Percentiles rank a stretch among this genome's conserved stretches.
These are phyloP conservation scores for Stagonosporopsis chrysanthemi DNA, from an alignment of 2,329 filamentous ascomycete genomes.

Conservation along the genomic window DNA sequence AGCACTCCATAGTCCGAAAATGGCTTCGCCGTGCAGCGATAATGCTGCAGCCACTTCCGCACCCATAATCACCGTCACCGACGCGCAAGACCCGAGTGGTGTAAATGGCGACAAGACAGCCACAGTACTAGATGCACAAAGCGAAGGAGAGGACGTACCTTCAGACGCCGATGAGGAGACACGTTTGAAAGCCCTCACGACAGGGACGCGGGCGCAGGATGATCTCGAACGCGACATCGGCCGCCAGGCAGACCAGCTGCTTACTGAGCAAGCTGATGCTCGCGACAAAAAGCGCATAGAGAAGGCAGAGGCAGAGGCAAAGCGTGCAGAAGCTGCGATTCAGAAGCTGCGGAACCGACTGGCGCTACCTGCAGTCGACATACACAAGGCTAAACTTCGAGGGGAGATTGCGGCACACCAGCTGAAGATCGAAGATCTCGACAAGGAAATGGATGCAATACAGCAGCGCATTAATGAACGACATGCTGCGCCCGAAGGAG, in stretches of 20 bases:
- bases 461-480: slow-evolving; percentile 80
- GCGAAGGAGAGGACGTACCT: slow-evolving; percentile 29
- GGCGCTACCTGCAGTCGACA: slow-evolving; percentile 60
- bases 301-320: slow-evolving; percentile 59
- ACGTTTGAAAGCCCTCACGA: slow-evolving; percentile 49
- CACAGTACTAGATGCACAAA: slow-evolving; percentile 19
- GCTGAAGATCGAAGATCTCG: slow-evolving; percentile 68
- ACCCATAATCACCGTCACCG: slow-evolving; percentile 19
- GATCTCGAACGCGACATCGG: slow-evolving; percentile 89
- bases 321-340: slow-evolving; percentile 71
- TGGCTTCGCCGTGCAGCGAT: slow-evolving; percentile 21
- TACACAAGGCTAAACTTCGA: slow-evolving; percentile 65
- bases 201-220: slow-evolving; percentile 75
- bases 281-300: slow-evolving; percentile 69
- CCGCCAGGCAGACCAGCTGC: slow-evolving; percentile 67
- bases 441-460: slow-evolving; percentile 80
- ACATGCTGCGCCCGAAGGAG: slow-evolving; percentile 63
- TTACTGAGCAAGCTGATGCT: slow-evolving; percentile 69
- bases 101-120: slow-evolving; percentile 11
- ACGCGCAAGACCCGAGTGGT: slow-evolving; percentile 16
- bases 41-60: slow-evolving; percentile 17
- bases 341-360: slow-evolving; percentile 65
- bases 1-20: neutral
- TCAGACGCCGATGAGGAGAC: slow-evolving; percentile 52
- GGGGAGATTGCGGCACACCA: slow-evolving; percentile 72